These are phyloP conservation scores for Nothopassalora personata DNA, from an alignment of 2,329 filamentous ascomycete genomes.

Conservation along the genomic window DNA sequence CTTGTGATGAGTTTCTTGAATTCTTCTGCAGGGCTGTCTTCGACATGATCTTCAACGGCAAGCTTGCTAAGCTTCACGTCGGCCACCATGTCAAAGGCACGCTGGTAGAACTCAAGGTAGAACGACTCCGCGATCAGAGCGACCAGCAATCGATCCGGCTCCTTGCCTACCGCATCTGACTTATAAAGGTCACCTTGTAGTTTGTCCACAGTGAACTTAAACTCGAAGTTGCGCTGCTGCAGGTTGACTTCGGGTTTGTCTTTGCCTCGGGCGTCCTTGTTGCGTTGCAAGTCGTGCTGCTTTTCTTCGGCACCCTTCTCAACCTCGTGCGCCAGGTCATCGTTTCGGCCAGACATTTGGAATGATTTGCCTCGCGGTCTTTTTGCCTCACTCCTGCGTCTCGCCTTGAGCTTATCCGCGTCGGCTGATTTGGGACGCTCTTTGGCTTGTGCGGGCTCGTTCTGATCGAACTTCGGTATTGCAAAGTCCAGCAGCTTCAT, in stretches of 20 bases:
- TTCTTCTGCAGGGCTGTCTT: slow-evolving; percentile 73
- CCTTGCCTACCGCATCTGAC: slow-evolving; percentile 71
- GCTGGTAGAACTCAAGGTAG: slow-evolving; percentile 77
- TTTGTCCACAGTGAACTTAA: slow-evolving; percentile 93
- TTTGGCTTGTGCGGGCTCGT: slow-evolving; percentile 15
- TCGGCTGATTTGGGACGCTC: slow-evolving; percentile 32
- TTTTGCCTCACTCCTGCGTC: slow-evolving; percentile 37
- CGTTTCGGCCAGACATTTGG: slow-evolving; percentile 58
- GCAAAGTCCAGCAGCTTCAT: slow-evolving; percentile 97
- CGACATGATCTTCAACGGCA: slow-evolving; percentile 90
- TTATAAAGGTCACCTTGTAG: slow-evolving; percentile 88
- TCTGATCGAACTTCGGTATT: slow-evolving; percentile 69
- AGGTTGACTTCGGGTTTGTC: slow-evolving; percentile 49
- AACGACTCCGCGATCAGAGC: slow-evolving; percentile 90
- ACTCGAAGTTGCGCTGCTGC: slow-evolving; percentile 88
- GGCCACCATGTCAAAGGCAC: slow-evolving; percentile 87
- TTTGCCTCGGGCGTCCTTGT: slow-evolving; percentile 46
- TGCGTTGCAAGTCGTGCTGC: slow-evolving; percentile 35
- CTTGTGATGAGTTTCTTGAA: slow-evolving; percentile 98
- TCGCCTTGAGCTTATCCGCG: slow-evolving; percentile 35
- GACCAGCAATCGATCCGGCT: slow-evolving; percentile 75
- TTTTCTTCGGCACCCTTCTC: slow-evolving; percentile 54
- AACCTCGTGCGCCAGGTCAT: slow-evolving; percentile 69
- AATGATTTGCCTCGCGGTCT: slow-evolving; percentile 65
- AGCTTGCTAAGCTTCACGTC: slow-evolving; percentile 83